phyloP scores from a whole-genome alignment of 495 filamentous ascomycete genomes.

The Penicillium lividum region DNA sequence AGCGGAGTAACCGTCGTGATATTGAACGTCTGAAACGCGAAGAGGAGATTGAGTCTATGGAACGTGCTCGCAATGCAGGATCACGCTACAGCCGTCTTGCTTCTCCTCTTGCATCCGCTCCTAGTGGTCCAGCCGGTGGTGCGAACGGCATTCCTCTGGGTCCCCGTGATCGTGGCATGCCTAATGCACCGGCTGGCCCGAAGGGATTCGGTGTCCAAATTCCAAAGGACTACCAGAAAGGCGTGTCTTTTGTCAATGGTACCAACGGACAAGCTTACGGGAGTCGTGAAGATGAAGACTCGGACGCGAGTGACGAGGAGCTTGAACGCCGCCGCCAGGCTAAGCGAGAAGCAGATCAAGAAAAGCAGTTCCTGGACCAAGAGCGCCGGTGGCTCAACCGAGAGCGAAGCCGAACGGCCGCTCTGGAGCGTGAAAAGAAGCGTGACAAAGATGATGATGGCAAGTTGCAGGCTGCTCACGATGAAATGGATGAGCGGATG shows the following conservation, averaged over 20 bases:
- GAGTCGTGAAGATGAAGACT: slow-evolving; percentile 80
- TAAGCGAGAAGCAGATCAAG: slow-evolving; percentile 71
- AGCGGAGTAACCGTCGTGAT: slow-evolving; percentile 83
- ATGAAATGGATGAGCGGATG: slow-evolving; percentile 71
- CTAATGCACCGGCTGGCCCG: slow-evolving; percentile 80
- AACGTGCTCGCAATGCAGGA: slow-evolving; percentile 70
- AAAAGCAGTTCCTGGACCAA: slow-evolving; percentile 82
- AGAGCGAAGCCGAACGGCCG: slow-evolving; percentile 78
- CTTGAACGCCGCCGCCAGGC: slow-evolving; percentile 70
- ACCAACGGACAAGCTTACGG: slow-evolving; percentile 60
- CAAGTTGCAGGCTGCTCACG: slow-evolving; percentile 57
- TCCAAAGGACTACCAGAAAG: slow-evolving; percentile 76
- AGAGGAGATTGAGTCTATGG: slow-evolving; percentile 88
- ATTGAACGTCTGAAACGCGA: slow-evolving; percentile 82
- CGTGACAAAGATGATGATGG: slow-evolving; percentile 72
- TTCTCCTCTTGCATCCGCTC: slow-evolving; percentile 67
- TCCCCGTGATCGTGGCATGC: slow-evolving; percentile 67
- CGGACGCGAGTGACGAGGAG: slow-evolving; percentile 85
- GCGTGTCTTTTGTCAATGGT: slow-evolving; percentile 85
- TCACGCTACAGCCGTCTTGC: slow-evolving; percentile 67
- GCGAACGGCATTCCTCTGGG: slow-evolving; percentile 86
- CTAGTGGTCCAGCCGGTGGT: slow-evolving; percentile 68
- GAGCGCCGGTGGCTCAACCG: slow-evolving; percentile 89
- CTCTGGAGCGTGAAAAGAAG: slow-evolving; percentile 77
- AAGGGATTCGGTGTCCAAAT: slow-evolving; percentile 70